A percentile compares a stretch with the other conserved stretches of the same genome.
phyloP scores from a whole-genome alignment of 257 asterid species.

The Henckelia pumila region DNA sequence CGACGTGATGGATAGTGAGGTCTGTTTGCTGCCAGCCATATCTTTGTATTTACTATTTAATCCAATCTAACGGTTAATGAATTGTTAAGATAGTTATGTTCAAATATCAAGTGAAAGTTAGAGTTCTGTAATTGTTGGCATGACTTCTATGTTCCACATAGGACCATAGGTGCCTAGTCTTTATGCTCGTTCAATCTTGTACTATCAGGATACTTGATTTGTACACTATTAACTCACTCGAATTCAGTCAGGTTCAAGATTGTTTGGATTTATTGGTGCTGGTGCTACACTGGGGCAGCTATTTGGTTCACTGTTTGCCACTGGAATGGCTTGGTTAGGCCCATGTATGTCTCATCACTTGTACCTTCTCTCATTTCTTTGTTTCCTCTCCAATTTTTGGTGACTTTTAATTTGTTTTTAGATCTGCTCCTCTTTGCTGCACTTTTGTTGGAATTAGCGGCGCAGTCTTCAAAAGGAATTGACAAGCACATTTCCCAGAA shows the following conservation, averaged over 20 bases:
- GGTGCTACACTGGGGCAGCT: constrained; percentile 99
- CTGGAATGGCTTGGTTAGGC: constrained; percentile 97
- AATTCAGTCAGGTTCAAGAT: constrained; percentile 99
- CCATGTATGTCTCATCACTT: constrained; percentile 64
- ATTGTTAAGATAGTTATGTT: constrained; percentile 13
- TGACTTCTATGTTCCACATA: constrained; percentile 6
- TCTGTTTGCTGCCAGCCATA: constrained; percentile 33
- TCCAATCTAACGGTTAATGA: constrained; percentile 15
- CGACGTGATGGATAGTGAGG: constrained; percentile 97
- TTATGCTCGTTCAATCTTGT: constrained; percentile 19
- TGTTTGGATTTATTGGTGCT: constrained; percentile 99
- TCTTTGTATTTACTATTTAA: constrained; percentile 14
- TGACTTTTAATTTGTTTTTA: constrained; percentile 32
- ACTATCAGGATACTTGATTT: constrained; percentile 16
- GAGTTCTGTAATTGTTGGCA: constrained; percentile 3
- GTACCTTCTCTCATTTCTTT: constrained; percentile 2
- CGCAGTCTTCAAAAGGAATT: constrained; percentile 79
- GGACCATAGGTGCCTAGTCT: constrained; percentile 17
- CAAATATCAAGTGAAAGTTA: constrained; percentile 8
- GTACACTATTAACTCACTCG: constrained; percentile 41
- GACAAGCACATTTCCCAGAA: constrained; percentile 47
- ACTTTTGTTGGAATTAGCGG: constrained; percentile 89
- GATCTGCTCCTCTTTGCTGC: constrained; percentile 96
- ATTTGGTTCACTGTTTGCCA: constrained; percentile 90
- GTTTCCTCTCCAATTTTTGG: constrained; percentile 4